A percentile compares a stretch with the other conserved stretches of the same genome.
Conservation (phyloP, 768 basidiomycete genomes). For the Hygrophorus russula region DNA sequence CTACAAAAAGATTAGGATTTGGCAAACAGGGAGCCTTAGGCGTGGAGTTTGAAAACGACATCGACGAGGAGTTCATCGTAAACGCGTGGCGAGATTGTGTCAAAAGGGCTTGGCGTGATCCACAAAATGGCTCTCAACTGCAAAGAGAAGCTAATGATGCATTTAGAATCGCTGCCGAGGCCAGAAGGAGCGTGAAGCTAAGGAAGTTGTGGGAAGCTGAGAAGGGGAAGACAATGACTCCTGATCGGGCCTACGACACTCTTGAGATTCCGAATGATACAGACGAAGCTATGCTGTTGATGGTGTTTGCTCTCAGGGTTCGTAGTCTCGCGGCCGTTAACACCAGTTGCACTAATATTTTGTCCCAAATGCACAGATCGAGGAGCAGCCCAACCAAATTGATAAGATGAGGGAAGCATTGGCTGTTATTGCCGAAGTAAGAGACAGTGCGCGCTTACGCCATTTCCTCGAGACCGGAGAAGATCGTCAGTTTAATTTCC, state of each 20-base stretch:
- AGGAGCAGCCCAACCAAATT: conserved; percentile 55
- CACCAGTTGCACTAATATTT: neutral
- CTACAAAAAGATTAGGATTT: conserved; percentile 50
- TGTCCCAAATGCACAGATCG: conserved; percentile 35
- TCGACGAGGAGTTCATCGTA: conserved; percentile 58
- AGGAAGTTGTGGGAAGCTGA: conserved; percentile 41
- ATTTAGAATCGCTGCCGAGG: conserved; percentile 57
- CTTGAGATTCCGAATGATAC: conserved; percentile 61
- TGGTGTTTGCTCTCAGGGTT: conserved; percentile 63
- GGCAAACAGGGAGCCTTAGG: conserved; percentile 44
- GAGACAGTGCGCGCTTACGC: conserved; percentile 62
- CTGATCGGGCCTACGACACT: conserved; percentile 58
- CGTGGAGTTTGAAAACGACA: conserved; percentile 62
- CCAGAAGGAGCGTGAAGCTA: conserved; percentile 38
- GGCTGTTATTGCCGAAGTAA: conserved; percentile 58
- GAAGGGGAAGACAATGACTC: conserved; percentile 50
- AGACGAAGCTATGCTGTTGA: conserved; percentile 70
- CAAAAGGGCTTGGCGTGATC: conserved; percentile 45
- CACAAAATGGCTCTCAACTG: conserved; percentile 30
- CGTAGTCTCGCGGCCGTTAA: conserved; percentile 10
- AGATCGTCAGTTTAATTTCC: conserved; percentile 53
- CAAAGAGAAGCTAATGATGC: conserved; percentile 55
- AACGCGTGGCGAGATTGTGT: conserved; percentile 58
- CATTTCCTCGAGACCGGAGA: conserved; percentile 52
- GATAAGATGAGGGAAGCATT: conserved; percentile 70